Percentiles rank a stretch among this genome's conserved stretches.
phyloP scores from a whole-genome alignment of 78 protist species.

The Dictyostelium firmibasis region DNA sequence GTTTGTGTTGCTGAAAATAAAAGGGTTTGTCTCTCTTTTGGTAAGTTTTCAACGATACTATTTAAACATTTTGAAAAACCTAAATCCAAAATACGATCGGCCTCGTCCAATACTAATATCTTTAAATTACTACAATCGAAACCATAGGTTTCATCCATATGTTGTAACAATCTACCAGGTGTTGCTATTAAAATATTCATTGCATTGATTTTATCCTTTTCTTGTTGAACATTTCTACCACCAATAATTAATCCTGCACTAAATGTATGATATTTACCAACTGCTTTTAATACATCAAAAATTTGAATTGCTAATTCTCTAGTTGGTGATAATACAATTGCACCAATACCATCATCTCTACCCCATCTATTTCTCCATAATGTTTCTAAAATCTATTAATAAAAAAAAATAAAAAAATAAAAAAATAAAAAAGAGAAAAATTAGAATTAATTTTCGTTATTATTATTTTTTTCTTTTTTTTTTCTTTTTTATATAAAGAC shows the following conservation, averaged over 20 bases:
- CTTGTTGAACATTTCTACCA: conserved; percentile 88
- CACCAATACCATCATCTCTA: conserved; percentile 95
- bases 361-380: conserved; percentile 90
- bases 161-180: conserved; percentile 99
- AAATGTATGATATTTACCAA: conserved; percentile 67
- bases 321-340: conserved; percentile 97
- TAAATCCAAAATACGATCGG: no score
- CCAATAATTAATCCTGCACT: conserved; percentile 97
- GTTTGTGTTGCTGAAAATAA: conserved; percentile 99
- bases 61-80: conserved; percentile 93
- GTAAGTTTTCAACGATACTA: conserved; percentile 92
- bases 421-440: not conserved
- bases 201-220: conserved; percentile 45
- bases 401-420: no score
- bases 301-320: conserved; percentile 97
- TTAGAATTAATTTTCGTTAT: not conserved
- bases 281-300: conserved; percentile 89
- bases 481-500: not conserved
- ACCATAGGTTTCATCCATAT: conserved; percentile 93
- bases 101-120: conserved; percentile 97
- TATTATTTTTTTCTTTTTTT: not conserved
- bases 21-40: conserved; percentile 88
- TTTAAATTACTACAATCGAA: conserved; percentile 82
- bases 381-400: conserved; percentile 89
- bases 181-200: conserved; percentile 97